phyloP scores from a whole-genome alignment of 768 basidiomycete genomes.

The Trametes cingulata region DNA sequence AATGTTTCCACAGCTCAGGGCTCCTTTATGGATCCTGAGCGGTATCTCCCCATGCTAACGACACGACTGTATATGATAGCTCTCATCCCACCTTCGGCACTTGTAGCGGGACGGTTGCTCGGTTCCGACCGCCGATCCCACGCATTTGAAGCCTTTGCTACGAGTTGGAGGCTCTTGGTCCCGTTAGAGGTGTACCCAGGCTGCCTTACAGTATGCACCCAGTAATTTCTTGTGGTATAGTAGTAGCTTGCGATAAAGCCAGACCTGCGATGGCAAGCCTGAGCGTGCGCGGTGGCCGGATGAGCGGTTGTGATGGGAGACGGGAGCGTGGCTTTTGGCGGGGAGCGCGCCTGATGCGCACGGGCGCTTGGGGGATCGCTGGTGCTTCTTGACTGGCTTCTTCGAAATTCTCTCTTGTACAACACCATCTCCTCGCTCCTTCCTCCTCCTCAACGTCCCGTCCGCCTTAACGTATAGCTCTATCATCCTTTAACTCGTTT shows the following conservation, averaged over 20 bases:
- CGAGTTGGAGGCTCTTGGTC: too few species aligned
- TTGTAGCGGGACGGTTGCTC: too few species aligned
- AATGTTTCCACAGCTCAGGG: too few species aligned
- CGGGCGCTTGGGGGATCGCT: constrained; percentile 11
- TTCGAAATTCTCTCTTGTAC: constrained; percentile 19
- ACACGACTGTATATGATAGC: too few species aligned
- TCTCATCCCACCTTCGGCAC: too few species aligned
- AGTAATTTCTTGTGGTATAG: too few species aligned
- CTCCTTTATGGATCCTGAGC: too few species aligned
- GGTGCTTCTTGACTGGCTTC: constrained; percentile 12
- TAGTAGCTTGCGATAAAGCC: not conserved
- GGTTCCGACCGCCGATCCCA: not conserved
- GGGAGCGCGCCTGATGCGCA: constrained; percentile 21
- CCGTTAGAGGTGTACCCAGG: too few species aligned
- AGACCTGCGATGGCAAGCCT: not conserved
- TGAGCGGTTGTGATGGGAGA: constrained; percentile 16
- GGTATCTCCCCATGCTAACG: too few species aligned
- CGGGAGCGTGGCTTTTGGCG: constrained; percentile 4
- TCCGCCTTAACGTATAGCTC: constrained; percentile 20
- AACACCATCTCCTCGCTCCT: constrained; percentile 22
- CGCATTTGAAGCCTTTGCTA: not conserved
- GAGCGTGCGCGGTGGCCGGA: not conserved
- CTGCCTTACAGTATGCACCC: too few species aligned
- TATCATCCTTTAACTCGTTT: constrained; percentile 21
- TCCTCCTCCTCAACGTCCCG: constrained; percentile 14